These are phyloP conservation scores for Didymella pinodella DNA, from an alignment of 2,329 filamentous ascomycete species.

Conservation along the genomic window DNA sequence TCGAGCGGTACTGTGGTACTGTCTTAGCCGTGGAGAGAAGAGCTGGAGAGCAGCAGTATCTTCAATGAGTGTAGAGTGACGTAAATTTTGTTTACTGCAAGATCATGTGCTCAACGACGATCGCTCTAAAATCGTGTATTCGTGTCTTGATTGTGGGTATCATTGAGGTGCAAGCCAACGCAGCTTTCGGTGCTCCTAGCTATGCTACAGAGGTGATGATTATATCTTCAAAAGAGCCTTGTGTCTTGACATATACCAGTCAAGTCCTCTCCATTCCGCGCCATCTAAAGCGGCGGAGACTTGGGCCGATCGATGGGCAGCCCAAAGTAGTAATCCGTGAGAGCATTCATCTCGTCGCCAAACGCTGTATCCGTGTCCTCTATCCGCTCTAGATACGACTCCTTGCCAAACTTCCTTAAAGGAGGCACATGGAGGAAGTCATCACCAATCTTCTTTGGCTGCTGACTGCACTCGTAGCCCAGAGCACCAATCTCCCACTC, in stretches of 20 bases:
- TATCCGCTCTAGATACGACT: slow-evolving; percentile 15
- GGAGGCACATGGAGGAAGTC: slow-evolving; percentile 24
- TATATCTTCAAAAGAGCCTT: background rate
- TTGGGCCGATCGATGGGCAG: slow-evolving; percentile 38
- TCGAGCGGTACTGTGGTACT: background rate
- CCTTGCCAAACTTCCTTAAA: slow-evolving; percentile 24
- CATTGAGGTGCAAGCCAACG: background rate
- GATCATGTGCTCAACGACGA: no score
- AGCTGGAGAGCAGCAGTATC: background rate
- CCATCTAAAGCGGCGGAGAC: slow-evolving; percentile 30
- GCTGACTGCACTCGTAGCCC: slow-evolving; percentile 48
- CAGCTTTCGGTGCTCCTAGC: background rate
- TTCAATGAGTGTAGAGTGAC: background rate
- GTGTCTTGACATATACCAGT: background rate
- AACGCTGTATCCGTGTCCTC: slow-evolving; percentile 28
- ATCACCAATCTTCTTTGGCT: slow-evolving; percentile 11
- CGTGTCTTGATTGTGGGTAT: background rate
- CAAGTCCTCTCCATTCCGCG: background rate
- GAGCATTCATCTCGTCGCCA: slow-evolving; percentile 48
- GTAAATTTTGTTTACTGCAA: no score
- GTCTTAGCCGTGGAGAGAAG: background rate
- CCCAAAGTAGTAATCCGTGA: slow-evolving; percentile 45
- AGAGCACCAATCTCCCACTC: slow-evolving; percentile 51
- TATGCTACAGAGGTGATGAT: background rate
- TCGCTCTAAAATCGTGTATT: background rate